Evolutionary conservation across 768 basidiomycete genomes (phyloP), one percentile per base, ranked within the genome.

Genomic region (Artomyces pyxidatus): DNA sequence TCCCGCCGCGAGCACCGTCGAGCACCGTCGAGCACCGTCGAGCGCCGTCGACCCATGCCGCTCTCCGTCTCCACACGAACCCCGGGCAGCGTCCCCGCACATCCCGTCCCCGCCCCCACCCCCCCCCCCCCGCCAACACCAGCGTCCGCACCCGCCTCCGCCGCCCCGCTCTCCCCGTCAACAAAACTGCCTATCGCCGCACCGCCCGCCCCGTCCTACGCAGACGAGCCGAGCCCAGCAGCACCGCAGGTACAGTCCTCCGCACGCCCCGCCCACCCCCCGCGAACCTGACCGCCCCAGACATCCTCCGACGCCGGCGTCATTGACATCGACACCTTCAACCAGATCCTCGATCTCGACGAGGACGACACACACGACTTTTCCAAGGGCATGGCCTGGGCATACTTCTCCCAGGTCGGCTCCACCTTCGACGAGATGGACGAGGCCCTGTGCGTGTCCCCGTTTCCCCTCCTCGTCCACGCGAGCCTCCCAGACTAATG

Each of bases 281-380:
- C 28, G 28, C 10, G n/a, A 25, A 17, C 26, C 5, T n/a, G n/a
- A 6, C 27, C 25, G 17, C 10, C 11, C 27, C 7, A 12, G 4
- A n/a, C 25, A 2, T 4, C 10, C n/a, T 23, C 26, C 27, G n/a
- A 12, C 7, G 43, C 16, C 6, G 64, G 63, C 17, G 67, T 80
- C 30, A 80, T 97, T 60, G 80, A 96, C 63, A 78, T 81, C 79
- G 81, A 84, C 0, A 84, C 77, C 16, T 91, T 99, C 64, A 58
- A 64, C 5, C 95, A 98, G 67, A 81, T 98, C 55, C 75, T 93
- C 54, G 94, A 97, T 45, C 78, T 98, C 59, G 96, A 91, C 63
- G 93, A 92, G 8, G 88, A 81, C n/a, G 85, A 80, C 49, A 69
- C 70, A 4, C 74, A 71, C 48, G 83, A 84, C 6, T 99, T 98